Percentiles rank a stretch among this genome's conserved stretches.
Conservation (phyloP, 805 yeast genomes). For the Komagataella populi region DNA sequence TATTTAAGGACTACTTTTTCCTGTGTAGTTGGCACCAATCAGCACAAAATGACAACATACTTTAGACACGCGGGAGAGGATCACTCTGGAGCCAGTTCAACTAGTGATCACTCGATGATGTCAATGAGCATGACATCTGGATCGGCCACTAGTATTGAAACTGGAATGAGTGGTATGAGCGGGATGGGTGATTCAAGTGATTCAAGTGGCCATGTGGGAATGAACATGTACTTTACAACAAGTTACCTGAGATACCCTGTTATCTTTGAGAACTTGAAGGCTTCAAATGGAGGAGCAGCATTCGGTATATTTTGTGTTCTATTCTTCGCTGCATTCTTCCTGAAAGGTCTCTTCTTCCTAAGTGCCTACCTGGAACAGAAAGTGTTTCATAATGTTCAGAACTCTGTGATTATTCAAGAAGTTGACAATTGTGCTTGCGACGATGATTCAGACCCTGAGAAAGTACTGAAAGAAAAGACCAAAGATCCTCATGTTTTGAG, state of each 20-base stretch:
- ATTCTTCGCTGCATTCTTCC: constrained; percentile 42
- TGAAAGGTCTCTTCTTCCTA: constrained; percentile 45
- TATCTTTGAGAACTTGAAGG: constrained; percentile 38
- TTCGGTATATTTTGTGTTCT: constrained; percentile 61
- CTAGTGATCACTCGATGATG: neutral
- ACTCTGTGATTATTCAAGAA: constrained; percentile 15
- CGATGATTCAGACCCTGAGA: constrained; percentile 10
- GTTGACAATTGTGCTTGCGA: constrained; percentile 21
- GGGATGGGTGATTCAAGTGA: constrained; percentile 15
- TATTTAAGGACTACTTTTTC: neutral
- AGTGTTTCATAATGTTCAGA: constrained; percentile 35
- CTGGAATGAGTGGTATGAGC: constrained; percentile 3
- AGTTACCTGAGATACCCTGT: constrained; percentile 45
- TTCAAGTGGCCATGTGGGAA: constrained; percentile 16
- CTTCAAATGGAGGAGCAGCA: constrained; percentile 43
- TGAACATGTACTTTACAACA: constrained; percentile 48
- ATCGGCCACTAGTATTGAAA: neutral
- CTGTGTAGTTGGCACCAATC: neutral
- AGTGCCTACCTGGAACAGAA: constrained; percentile 54
- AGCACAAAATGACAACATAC: neutral
- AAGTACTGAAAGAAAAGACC: constrained; percentile 6
- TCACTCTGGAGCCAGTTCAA: neutral
- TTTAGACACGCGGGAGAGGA: neutral
- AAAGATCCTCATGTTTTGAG: constrained; percentile 5
- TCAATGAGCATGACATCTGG: neutral